Evolutionary conservation across 2,329 filamentous ascomycete species (phyloP).

Genomic region (Neofusicoccum laricinum): DNA sequence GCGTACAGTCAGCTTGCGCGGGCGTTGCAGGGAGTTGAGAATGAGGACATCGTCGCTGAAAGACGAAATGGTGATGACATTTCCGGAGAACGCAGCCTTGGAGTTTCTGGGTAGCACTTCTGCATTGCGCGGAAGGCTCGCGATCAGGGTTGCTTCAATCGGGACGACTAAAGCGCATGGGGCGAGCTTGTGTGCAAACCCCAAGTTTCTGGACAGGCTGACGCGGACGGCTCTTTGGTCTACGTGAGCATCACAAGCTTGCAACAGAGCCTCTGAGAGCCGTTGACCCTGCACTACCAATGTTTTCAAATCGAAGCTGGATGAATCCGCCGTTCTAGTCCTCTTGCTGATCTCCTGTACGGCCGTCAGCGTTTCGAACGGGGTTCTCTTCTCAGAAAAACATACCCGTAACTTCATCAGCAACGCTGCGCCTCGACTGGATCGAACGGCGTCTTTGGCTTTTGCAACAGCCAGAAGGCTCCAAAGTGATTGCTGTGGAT

Average conservation of each 20-base stretch:
- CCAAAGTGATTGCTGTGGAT: slow-evolving; percentile 92
- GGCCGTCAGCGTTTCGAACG: slow-evolving; percentile 24
- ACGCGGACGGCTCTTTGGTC: slow-evolving; percentile 67
- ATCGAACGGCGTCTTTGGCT: slow-evolving; percentile 69
- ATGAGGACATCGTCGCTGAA: slow-evolving; percentile 89
- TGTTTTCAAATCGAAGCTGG: slow-evolving; percentile 60
- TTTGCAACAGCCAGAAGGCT: slow-evolving; percentile 83
- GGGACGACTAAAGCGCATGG: slow-evolving; percentile 87
- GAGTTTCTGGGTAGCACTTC: slow-evolving; percentile 50
- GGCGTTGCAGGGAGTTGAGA: slow-evolving; percentile 86
- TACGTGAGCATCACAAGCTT: slow-evolving; percentile 77
- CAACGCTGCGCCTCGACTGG: slow-evolving; percentile 48
- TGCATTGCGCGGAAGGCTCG: slow-evolving; percentile 45
- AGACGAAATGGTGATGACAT: slow-evolving; percentile 75
- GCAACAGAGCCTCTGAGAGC: slow-evolving; percentile 76
- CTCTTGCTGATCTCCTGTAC: slow-evolving; percentile 52
- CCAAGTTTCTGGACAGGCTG: slow-evolving; percentile 72
- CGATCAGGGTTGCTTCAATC: slow-evolving; percentile 78
- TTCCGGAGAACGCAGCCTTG: slow-evolving; percentile 74
- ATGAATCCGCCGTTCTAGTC: slow-evolving; percentile 40
- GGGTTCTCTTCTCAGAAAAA: slow-evolving; percentile 18
- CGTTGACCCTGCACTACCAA: slow-evolving; percentile 78
- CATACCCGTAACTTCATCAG: slow-evolving; percentile 41
- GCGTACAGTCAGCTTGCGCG: slow-evolving; percentile 81
- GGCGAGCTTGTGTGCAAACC: slow-evolving; percentile 78